Base-by-base conservation (phyloP, 2,329 filamentous ascomycete species). In the Lecanoromycetidae sp. region DNA sequence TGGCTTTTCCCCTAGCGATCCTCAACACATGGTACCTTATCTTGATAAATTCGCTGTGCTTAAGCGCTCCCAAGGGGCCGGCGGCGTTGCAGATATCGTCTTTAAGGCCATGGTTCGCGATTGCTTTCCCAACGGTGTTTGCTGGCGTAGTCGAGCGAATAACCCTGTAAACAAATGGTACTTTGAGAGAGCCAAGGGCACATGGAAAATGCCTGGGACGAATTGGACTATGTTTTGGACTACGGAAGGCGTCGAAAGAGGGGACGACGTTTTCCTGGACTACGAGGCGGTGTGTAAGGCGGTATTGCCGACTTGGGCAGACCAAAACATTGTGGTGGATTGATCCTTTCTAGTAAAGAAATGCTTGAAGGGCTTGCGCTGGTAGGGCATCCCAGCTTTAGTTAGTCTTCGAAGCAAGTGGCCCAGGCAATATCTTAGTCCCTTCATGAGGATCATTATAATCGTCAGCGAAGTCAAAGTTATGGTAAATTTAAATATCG, bases 151-250 rank as follows among this genome's bases (percentile, higher is more conserved):
- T 61, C 73, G 91, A 43, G 83, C 82, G 59, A 79, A 88, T 60
- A 96, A 98, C 60, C 90, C 88, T 0, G 91, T 98, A 4, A 98
- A 98, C 61, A 95, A 95, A 62, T 98, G 91, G 91, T 98, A 98
- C 63, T 95, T 96, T 66, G 91, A 98, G 66, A 75, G 91, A 39
- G 86, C 85, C 2, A 70, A 76, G 39, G 91, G 91, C 0, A 88
- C 81, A 2, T 84, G 81, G 74, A 91, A 93, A 66, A 67, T 98
- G 30, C 72, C 75, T 0, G 79, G 76, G n/a, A 84, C 77, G 37
- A 82, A 88, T 56, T 98, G 91, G 91, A 87, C 87, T 3, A 95
- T 96, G 87, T 98, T 98, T 60, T 98, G 91, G 88, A 98, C 91
- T 1, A 91, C 84, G 0, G 76, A 77, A 38, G 70, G 81, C 47